phyloP scores from a whole-genome alignment of 1,284 basidiomycete genomes.

The Neolentinus lepideus region DNA sequence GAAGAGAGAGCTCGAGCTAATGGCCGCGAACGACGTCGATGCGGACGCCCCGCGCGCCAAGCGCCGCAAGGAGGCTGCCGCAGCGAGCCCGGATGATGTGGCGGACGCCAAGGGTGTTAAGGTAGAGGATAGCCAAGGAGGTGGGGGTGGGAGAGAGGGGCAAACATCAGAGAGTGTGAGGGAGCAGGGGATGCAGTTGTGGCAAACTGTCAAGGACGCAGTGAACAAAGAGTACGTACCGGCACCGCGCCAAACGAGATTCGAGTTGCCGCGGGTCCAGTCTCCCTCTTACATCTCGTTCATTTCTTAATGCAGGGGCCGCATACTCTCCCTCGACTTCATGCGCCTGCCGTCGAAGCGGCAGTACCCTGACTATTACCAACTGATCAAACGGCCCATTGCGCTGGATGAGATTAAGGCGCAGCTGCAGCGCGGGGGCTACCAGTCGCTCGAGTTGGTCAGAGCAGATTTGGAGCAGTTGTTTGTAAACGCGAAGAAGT shows the following conservation, averaged over 20 bases:
- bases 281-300: slow-evolving; percentile 20
- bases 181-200: slow-evolving; percentile 59
- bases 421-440: slow-evolving; percentile 59
- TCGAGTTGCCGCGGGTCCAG: slow-evolving; percentile 9
- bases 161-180: slow-evolving; percentile 30
- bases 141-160: slow-evolving; percentile 17
- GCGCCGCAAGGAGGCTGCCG: slow-evolving; percentile 52
- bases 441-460: slow-evolving; percentile 65
- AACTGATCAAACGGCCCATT: slow-evolving; percentile 70
- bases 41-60: slow-evolving; percentile 58
- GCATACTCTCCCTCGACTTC: slow-evolving; percentile 67
- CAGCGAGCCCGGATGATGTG: slow-evolving; percentile 15
- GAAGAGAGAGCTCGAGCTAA: slow-evolving; percentile 55
- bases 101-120: slow-evolving; percentile 2
- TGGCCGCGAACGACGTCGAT: slow-evolving; percentile 36
- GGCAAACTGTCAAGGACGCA: slow-evolving; percentile 71
- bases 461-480: slow-evolving; percentile 80
- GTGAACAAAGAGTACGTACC: slow-evolving; percentile 75
- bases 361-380: slow-evolving; percentile 89
- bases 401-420: slow-evolving; percentile 84
- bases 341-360: slow-evolving; percentile 70
- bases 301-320: slow-evolving; percentile 38
- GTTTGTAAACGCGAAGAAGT: slow-evolving; percentile 86
- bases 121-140: slow-evolving; percentile 20
- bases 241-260: neutral